Percentiles rank a stretch among this genome's conserved stretches.
phyloP scores from a whole-genome alignment of 1,284 basidiomycete genomes.

The Irpex sp. region DNA sequence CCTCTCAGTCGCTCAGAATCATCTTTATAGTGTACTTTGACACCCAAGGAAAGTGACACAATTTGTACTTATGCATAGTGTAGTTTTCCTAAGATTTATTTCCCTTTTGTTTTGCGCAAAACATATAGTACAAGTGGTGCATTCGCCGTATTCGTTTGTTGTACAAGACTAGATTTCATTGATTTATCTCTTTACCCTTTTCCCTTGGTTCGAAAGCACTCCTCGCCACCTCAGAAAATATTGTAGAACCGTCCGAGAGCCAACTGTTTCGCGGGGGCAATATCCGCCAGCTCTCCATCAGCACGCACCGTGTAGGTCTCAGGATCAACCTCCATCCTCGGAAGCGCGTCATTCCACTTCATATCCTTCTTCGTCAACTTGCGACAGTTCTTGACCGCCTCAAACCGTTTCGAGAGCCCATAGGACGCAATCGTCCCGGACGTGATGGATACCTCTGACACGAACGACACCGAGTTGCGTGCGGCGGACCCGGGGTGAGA shows the following conservation, averaged over 20 bases:
- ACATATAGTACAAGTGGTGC: background rate
- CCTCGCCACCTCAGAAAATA: slow-evolving; percentile 47
- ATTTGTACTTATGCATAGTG: background rate
- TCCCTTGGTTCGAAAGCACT: slow-evolving; percentile 14
- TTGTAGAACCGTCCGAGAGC: slow-evolving; percentile 75
- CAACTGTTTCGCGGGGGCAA: slow-evolving; percentile 70
- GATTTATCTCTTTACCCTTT: background rate
- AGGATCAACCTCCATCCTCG: slow-evolving; percentile 87
- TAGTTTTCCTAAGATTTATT: background rate
- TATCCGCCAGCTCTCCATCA: slow-evolving; percentile 75
- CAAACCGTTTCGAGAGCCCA: slow-evolving; percentile 69
- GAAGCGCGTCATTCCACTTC: slow-evolving; percentile 88
- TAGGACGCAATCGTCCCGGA: slow-evolving; percentile 67
- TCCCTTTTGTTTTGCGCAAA: background rate
- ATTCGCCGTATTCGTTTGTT: background rate
- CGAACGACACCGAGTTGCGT: slow-evolving; percentile 82
- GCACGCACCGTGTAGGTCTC: slow-evolving; percentile 89
- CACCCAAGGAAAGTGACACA: background rate
- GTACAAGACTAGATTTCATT: background rate
- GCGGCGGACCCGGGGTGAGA: slow-evolving; percentile 70
- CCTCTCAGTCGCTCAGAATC: too few relatives aligned
- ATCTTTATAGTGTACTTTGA: too few relatives aligned
- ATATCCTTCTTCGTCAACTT: slow-evolving; percentile 82
- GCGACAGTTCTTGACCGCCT: slow-evolving; percentile 80
- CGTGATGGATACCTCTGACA: slow-evolving; percentile 72